Evolutionary conservation across 179 eudicot species (phyloP).

Genomic region (Drosera spatulata): DNA sequence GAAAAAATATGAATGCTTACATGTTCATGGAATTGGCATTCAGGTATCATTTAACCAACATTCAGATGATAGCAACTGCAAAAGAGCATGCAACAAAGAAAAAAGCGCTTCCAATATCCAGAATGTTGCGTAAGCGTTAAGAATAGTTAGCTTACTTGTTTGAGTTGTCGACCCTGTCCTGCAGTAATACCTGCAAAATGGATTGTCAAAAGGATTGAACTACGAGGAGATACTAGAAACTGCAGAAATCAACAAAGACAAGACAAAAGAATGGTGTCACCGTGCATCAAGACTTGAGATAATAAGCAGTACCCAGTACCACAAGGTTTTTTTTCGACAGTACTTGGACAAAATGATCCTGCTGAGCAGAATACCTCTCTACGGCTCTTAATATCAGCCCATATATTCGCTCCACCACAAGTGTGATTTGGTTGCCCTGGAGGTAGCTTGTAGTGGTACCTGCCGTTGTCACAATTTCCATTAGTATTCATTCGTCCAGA

Average conservation of each 20-base stretch:
- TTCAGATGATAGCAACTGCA: not conserved
- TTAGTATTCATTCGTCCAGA: constrained; percentile 1
- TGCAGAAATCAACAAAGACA: not conserved
- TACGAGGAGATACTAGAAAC: constrained; percentile 2
- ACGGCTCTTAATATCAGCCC: constrained; percentile 60
- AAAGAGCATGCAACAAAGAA: not conserved
- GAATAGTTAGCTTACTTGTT: constrained; percentile 29
- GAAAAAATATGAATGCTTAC: not conserved
- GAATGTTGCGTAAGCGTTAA: not conserved
- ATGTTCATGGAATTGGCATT: not conserved
- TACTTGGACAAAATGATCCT: constrained; percentile 77
- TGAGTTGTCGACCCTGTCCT: constrained; percentile 62
- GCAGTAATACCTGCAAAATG: constrained; percentile 56
- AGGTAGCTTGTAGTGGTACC: constrained; percentile 66
- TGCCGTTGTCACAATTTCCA: constrained; percentile 8
- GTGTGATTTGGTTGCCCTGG: constrained; percentile 57
- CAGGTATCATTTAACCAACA: not conserved
- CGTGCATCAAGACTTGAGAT: constrained; percentile 15
- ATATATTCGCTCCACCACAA: constrained; percentile 81
- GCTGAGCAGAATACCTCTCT: constrained; percentile 77
- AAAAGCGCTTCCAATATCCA: not conserved
- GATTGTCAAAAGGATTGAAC: constrained; percentile 5
- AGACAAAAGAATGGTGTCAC: too few species aligned
- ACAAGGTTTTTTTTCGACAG: constrained; percentile 43
- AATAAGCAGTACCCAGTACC: constrained; percentile 57